Evolutionary conservation across 306 rosid species (phyloP).

Genomic region (Luffa acutangula): DNA sequence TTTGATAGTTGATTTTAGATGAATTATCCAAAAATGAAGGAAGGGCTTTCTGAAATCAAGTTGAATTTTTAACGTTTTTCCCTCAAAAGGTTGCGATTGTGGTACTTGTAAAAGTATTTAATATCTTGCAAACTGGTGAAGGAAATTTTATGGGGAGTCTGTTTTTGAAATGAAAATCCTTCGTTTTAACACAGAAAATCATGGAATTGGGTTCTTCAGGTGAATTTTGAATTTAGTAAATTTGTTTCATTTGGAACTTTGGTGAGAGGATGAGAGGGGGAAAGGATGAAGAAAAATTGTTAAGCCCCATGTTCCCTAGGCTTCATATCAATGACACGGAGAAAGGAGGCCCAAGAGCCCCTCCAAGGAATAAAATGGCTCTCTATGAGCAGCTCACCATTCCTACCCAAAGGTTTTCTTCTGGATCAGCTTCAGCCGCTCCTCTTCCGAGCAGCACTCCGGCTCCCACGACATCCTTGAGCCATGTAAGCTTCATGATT

Average conservation of each 20-base stretch:
- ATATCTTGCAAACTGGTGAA: neutral
- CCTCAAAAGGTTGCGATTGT: neutral
- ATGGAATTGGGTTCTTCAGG: slow-evolving; percentile 2
- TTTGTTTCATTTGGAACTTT: slow-evolving; percentile 17
- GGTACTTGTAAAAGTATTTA: neutral
- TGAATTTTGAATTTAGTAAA: slow-evolving; percentile 10
- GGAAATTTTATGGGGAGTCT: neutral
- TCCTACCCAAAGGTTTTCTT: slow-evolving; percentile 36
- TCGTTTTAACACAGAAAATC: neutral
- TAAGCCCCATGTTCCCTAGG: slow-evolving; percentile 65
- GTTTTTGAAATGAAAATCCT: neutral
- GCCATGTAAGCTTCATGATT: slow-evolving; percentile 33
- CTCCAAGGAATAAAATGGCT: slow-evolving; percentile 86
- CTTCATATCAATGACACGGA: slow-evolving; percentile 58
- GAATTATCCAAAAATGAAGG: neutral
- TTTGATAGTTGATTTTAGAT: neutral
- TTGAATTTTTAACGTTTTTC: neutral
- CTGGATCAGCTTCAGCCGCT: slow-evolving; percentile 42
- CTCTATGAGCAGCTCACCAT: slow-evolving; percentile 47
- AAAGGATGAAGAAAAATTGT: slow-evolving; percentile 31
- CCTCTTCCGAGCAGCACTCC: slow-evolving; percentile 21
- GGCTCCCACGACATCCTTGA: slow-evolving; percentile 25
- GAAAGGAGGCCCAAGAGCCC: slow-evolving; percentile 66
- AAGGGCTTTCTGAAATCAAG: neutral
- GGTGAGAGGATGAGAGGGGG: slow-evolving; percentile 31